Evolutionary conservation across 805 yeast genomes (phyloP), one percentile per base, ranked within the genome.

Genomic region (Sugiyamaella valdiviana): DNA sequence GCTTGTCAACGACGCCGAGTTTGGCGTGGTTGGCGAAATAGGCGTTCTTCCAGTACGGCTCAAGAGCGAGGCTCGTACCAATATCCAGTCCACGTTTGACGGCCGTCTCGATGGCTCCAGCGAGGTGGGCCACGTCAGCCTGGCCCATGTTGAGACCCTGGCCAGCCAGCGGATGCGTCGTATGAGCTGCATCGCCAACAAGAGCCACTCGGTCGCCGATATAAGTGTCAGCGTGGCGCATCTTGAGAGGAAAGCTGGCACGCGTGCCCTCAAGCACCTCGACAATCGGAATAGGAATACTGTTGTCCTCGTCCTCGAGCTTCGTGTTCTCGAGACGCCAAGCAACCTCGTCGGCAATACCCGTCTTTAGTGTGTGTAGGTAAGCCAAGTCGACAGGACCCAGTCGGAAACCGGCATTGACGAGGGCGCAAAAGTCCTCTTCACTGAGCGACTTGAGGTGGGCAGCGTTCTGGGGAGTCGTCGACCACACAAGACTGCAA

Each of bases 91-190:
- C 99, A 40, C 96, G 72, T 37, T 71, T 70, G 2, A 78, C 68
- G 0, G 95, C 95, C 7, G 53, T 70, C 55, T 86, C 95, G 22
- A 93, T 60, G 0, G 91, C 85, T 1, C 63, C 69, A 1, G 83
- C 80, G 24, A 93, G 71, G 1, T 82, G 70, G 50, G 82, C 80
- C 1, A 87, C 96, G 63, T 93, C 99, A 22, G 84, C 82, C 64
- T 90, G 97, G 17, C 99, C 99, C 96, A 91, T 89, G 65, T 93
- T 93, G 49, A 93, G 75, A 21, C 99, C 99, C 67, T 93, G 99
- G 7, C 99, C 99, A 3, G 97, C 97, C 51, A 93, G 73, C 2
- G 99, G 99, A 64, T 93, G 98, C 1, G 96, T 87, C 0, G 97
- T 84, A 59, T 93, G 99, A 0, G 98, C 98, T 1, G 99, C 98